Evolutionary conservation across 2,329 filamentous ascomycete species (phyloP), one percentile per base, ranked within the genome.

Genomic region (Botrytis medusae): DNA sequence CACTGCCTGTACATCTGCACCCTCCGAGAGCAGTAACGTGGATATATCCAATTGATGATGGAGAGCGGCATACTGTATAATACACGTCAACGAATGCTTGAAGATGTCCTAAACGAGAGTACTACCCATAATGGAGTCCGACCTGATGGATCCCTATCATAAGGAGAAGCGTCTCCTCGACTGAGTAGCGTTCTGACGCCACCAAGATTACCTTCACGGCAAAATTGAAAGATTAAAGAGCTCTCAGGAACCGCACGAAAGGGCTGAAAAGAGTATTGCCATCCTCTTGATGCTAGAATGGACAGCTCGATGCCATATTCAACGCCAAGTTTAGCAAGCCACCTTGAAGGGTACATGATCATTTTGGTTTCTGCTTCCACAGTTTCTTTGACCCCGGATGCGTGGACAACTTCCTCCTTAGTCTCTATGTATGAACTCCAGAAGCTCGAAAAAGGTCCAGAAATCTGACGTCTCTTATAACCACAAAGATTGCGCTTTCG

Each of bases 1-100:
- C 61, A 18, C 42, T 9, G 5, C 61, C n/a, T 64, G 34, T 42
- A 64, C 61, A 10, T 64, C 42, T 44, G 61, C 61, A 46, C 42
- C 42, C 6, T 64, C 61, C n/a, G 42, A 46, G 32, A 65, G 63
- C 40, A 48, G 44, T 2, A 48, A 12, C 29, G 4, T 12, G 10
- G 63, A 48, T 44, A 54, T 67, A 4, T 54, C 64, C 25, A 67
- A n/a, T 18, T 67, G 46, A 6, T 67, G 64, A 29, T 68, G 44
- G 4, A 37, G 32, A 14, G 8, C 46, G 29, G 65, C 64, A 22
- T 67, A 67, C 44, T 51, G 40, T 10, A 40, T 40, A 40, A 12
- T 7, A 14, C 12, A 40, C 40, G 40, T 40, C 10, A 40, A 40
- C 12, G 12, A 10, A 12, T 40, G 40, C 12, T 40, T 14, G 12